These are phyloP conservation scores for Acephala macrosclerotiorum DNA, from an alignment of 2,329 filamentous ascomycete genomes.

Conservation along the genomic window DNA sequence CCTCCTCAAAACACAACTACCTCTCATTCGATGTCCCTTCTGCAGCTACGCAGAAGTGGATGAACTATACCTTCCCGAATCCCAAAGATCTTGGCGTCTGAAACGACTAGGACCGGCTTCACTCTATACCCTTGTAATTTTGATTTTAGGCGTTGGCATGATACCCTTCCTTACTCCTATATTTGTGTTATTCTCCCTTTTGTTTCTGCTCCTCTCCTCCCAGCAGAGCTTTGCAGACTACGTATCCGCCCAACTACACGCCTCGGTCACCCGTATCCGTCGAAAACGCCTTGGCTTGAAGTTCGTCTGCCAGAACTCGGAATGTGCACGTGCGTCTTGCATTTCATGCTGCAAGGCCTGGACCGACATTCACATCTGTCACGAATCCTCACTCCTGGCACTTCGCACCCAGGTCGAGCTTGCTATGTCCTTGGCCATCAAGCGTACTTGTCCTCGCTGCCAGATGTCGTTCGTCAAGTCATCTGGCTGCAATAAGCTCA, in stretches of 20 bases:
- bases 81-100: slow-evolving; percentile 62
- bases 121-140: slow-evolving; percentile 45
- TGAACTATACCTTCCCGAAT: slow-evolving; percentile 70
- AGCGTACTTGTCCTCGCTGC: slow-evolving; percentile 92
- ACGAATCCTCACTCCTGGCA: slow-evolving; percentile 82
- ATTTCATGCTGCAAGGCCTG: slow-evolving; percentile 83
- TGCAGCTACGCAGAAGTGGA: slow-evolving; percentile 92
- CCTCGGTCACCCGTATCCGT: slow-evolving; percentile 71
- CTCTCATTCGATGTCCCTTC: slow-evolving; percentile 86
- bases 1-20: slow-evolving; percentile 75
- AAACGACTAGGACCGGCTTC: slow-evolving; percentile 54
- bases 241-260: slow-evolving; percentile 57
- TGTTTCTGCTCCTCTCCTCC: slow-evolving; percentile 54
- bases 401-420: slow-evolving; percentile 90
- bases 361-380: slow-evolving; percentile 89
- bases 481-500: slow-evolving; percentile 95
- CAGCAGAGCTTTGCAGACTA: slow-evolving; percentile 51
- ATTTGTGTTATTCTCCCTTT: slow-evolving; percentile 55
- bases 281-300: slow-evolving; percentile 75
- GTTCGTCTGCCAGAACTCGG: slow-evolving; percentile 77
- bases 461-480: slow-evolving; percentile 92
- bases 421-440: slow-evolving; percentile 91
- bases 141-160: slow-evolving; percentile 61
- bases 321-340: slow-evolving; percentile 77
- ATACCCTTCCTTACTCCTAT: slow-evolving; percentile 64